Evolutionary conservation across 805 yeast species (phyloP), one percentile per base, ranked within the genome.

Genomic region (Jamesozyma jinghongensis): DNA sequence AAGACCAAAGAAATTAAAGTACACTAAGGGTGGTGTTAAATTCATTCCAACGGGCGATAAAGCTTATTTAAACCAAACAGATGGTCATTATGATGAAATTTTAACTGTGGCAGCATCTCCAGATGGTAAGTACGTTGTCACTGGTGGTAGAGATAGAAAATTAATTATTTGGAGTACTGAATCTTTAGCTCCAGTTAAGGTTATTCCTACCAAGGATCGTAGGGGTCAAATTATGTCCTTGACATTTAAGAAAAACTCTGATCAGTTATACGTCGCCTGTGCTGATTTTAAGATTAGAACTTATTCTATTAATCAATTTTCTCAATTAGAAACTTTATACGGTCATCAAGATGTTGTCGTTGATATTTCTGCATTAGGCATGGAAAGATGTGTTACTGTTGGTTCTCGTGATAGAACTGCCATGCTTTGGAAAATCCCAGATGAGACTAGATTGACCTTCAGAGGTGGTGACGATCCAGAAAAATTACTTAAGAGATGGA

Each of bases 391-490:
- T 68, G 88, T 92, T 14, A 85, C 95, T 19, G 97, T 90, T 26
- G 98, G 98, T 14, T 73, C 94, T 3, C 77, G 97, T 52, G 98
- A 92, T 64, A 79, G 94, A 54, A 85, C 96, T 4, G 96, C 90
- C 8, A 82, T 94, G 81, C 69, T 85, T 53, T 92, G 98, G 98
- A 92, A 92, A 61, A 86, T 92, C 49, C 77, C 95, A 19, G 98
- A 92, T 54, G 98, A 92, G 65, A 79, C 94, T 1, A 77, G 97
- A 57, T 73, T 92, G 53, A 87, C 96, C 0, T 90, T 90, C 61
- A 75, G 95, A 57, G 95, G 95, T 46, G 95, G 94, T 43, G 95
- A 86, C 54, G 62, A 67, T 61, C 36, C 75, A 65, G 51, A 69
- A 61, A 61, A 61, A 56, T 47, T 63, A 53, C 49, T 64, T 49